Evolutionary conservation across 371 early-diverging fungal genomes (phyloP).

Genomic region (Rhizomucor miehei): DNA sequence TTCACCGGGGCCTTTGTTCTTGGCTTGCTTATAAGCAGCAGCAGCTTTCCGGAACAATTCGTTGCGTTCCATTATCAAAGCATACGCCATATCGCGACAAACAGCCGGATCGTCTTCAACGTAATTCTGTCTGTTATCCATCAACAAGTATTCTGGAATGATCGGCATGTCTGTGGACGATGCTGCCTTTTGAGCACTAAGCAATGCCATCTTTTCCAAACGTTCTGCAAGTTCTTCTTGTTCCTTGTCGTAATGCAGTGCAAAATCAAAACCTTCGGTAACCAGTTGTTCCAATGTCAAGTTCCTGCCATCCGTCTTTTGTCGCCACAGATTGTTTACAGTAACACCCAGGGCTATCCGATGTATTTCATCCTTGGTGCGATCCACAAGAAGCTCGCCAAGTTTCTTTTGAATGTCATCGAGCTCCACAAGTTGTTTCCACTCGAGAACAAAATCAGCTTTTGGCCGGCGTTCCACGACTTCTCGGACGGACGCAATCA

Average conservation of each 20-base stretch:
- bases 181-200: conserved; percentile 10
- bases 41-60: conserved; percentile 66
- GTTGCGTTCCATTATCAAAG: conserved; percentile 51
- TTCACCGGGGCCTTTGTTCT: conserved; percentile 51
- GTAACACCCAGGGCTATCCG: conserved; percentile 32
- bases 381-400: conserved; percentile 40
- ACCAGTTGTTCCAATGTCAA: conserved; percentile 23
- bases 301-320: conserved; percentile 7
- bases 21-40: conserved; percentile 47
- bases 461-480: conserved; percentile 10
- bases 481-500: conserved; percentile 12
- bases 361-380: conserved; percentile 32
- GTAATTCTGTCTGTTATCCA: conserved; percentile 43
- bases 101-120: conserved; percentile 58
- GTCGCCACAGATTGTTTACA: conserved; percentile 12
- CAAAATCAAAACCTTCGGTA: conserved; percentile 45
- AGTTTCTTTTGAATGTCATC: conserved; percentile 31
- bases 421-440: conserved; percentile 19
- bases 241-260: conserved; percentile 32
- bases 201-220: conserved; percentile 28
- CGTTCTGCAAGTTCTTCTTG: conserved; percentile 29
- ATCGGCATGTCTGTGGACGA: conserved; percentile 21
- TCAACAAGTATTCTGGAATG: conserved; percentile 40
- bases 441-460: conserved; percentile 17
- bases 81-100: conserved; percentile 58